A percentile compares a stretch with the other conserved stretches of the same genome.
These are phyloP conservation scores for Leccinum olivaceoglutinosum DNA, from an alignment of 1,284 basidiomycete genomes.

Conservation along the genomic window DNA sequence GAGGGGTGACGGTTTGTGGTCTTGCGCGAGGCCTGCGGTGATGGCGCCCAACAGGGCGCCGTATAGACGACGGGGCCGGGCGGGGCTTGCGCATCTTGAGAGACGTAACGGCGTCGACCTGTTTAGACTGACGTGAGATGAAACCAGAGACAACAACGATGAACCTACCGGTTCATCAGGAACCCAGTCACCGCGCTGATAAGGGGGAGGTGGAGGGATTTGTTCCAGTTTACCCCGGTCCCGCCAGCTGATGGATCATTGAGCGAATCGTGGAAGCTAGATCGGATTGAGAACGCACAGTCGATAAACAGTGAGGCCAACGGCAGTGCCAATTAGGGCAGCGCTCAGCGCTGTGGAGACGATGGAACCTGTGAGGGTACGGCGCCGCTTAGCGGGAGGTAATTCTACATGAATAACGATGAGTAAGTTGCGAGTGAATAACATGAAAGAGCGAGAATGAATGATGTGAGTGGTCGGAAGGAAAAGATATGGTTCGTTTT, in stretches of 20 bases:
- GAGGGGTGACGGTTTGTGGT: slow-evolving; percentile 20
- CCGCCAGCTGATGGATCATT: slow-evolving; percentile 43
- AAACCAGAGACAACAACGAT: not conserved
- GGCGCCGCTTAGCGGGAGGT: slow-evolving; percentile 53
- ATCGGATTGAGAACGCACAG: slow-evolving; percentile 46
- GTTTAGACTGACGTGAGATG: slow-evolving; percentile 15
- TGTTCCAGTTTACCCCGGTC: slow-evolving; percentile 53
- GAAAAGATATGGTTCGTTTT: slow-evolving; percentile 16
- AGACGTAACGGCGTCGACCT: slow-evolving; percentile 16
- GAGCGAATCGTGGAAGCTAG: slow-evolving; percentile 1
- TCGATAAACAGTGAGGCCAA: slow-evolving; percentile 77
- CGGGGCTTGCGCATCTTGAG: slow-evolving; percentile 29
- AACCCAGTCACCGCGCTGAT: slow-evolving; percentile 58
- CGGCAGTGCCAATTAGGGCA: slow-evolving; percentile 75
- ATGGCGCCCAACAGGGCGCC: slow-evolving; percentile 32
- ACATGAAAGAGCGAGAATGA: slow-evolving; percentile 26
- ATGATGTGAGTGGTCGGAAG: not conserved
- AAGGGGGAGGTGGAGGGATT: slow-evolving; percentile 53
- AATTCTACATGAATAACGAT: slow-evolving; percentile 44
- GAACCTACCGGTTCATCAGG: slow-evolving; percentile 19
- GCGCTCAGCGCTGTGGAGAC: slow-evolving; percentile 75
- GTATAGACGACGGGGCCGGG: slow-evolving; percentile 27
- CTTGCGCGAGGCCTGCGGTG: slow-evolving; percentile 29
- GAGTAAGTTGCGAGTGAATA: slow-evolving; percentile 28
- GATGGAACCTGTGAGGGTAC: slow-evolving; percentile 69